A percentile compares a stretch with the other conserved stretches of the same genome.
These are phyloP conservation scores for Pseudocercospora cruenta DNA, from an alignment of 2,329 filamentous ascomycete species.

Conservation along the genomic window DNA sequence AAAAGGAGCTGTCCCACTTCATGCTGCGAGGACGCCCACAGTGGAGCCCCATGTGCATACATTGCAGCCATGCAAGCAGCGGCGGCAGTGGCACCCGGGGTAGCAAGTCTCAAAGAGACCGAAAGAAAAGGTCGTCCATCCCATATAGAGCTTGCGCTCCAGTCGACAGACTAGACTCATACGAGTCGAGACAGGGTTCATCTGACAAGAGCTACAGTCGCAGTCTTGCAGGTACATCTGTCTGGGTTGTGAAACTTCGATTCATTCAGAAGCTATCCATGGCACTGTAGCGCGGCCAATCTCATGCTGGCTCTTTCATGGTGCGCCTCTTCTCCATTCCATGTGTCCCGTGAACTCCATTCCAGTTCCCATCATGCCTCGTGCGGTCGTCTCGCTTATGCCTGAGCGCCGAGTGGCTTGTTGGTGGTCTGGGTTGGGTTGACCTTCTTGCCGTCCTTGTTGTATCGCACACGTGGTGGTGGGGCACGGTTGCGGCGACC, in stretches of 20 bases:
- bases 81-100: background rate
- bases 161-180: slow-evolving; percentile 9
- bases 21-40: background rate
- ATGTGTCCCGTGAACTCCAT: slow-evolving; percentile 10
- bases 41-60: background rate
- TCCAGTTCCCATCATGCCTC: slow-evolving; percentile 12
- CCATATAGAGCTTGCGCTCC: slow-evolving; percentile 6
- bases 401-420: slow-evolving; percentile 50
- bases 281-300: slow-evolving; percentile 9
- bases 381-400: slow-evolving; percentile 14
- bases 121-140: slow-evolving; percentile 8
- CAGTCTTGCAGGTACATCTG: slow-evolving; percentile 10
- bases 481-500: slow-evolving; percentile 99
- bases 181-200: slow-evolving; percentile 9
- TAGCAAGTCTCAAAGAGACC: background rate
- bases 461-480: slow-evolving; percentile 96
- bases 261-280: slow-evolving; percentile 31
- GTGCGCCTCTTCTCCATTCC: background rate
- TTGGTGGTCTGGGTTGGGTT: slow-evolving; percentile 80
- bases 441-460: slow-evolving; percentile 99
- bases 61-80: background rate
- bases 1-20: background rate
- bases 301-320: slow-evolving; percentile 10
- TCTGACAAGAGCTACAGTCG: background rate
- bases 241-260: slow-evolving; percentile 17